These are phyloP conservation scores for Omphalotus guepiniiformis DNA, from an alignment of 768 basidiomycete species.

Conservation along the genomic window DNA sequence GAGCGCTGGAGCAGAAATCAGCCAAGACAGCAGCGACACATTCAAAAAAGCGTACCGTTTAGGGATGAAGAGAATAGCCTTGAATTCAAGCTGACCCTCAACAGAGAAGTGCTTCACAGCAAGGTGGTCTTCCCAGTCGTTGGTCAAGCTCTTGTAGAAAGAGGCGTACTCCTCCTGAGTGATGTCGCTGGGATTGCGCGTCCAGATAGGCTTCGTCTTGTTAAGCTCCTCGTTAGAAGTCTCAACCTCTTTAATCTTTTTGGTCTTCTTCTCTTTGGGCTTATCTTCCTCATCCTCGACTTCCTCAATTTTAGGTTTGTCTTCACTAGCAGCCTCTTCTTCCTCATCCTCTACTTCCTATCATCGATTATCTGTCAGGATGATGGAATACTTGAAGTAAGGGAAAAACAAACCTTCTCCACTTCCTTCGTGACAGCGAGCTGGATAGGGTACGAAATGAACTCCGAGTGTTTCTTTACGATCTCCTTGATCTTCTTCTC, in stretches of 20 bases:
- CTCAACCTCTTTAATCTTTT: conserved; percentile 88
- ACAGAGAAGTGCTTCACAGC: conserved; percentile 99
- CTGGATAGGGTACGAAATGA: conserved; percentile 99
- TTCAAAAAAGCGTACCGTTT: conserved; percentile 63
- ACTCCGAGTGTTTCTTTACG: conserved; percentile 99
- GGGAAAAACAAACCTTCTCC: conserved; percentile 74
- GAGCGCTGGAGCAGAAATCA: conserved; percentile 55
- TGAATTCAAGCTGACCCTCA: conserved; percentile 99
- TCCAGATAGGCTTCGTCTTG: conserved; percentile 99
- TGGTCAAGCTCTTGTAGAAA: conserved; percentile 99
- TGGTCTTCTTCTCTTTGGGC: conserved; percentile 88
- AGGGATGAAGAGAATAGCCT: conserved; percentile 96
- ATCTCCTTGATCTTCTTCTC: conserved; percentile 99
- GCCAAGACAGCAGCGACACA: not conserved
- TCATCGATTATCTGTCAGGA: conserved; percentile 11
- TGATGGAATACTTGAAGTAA: not conserved
- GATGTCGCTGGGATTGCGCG: conserved; percentile 95
- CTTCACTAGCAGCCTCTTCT: conserved; percentile 66
- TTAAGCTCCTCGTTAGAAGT: conserved; percentile 96
- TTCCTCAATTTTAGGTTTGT: conserved; percentile 78
- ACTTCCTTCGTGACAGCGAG: conserved; percentile 98
- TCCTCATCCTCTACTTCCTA: conserved; percentile 86
- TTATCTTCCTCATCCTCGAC: conserved; percentile 81
- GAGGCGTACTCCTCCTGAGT: conserved; percentile 87
- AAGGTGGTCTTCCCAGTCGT: conserved; percentile 99